Base-by-base conservation (phyloP, 2,329 filamentous ascomycete species). In the Sporothrix protearum region DNA sequence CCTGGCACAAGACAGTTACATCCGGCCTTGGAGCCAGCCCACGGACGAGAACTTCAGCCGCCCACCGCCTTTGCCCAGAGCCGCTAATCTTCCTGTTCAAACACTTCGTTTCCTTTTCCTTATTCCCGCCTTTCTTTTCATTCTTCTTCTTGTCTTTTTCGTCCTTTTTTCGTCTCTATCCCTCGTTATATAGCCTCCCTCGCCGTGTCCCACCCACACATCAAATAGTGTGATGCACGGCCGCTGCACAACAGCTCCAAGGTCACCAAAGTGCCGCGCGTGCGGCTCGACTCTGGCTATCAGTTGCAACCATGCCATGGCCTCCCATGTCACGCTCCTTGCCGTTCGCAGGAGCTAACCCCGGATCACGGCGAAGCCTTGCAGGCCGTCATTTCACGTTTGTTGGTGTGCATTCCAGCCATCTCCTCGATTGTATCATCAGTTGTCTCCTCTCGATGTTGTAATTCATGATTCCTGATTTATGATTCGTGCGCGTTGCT, bases 21-120 rank as follows among this genome's bases (percentile, higher is more conserved):
- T 42, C 59, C 59, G 59, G 59, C 59, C 16, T 63, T 36, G 59
- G 59, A 63, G 59, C 59, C 36, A 36, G 59, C 19, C 10, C 33
- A 25, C 19, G 36, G 36, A 25, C 28, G n/a, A 19, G 57, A 10
- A 28, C 28, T 45, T 64, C n/a, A 16, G 59, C 36, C 59, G 36
- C 36, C 57, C 53, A 57, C 53, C 53, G 53, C 53, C 53, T 57
- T 57, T 33, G 53, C n/a, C 14, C 16, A 14, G 19, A 19, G 12
- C 14, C 42, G 39, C 39, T 28, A 33, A 30, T 16, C 14, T 57
- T 16, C n/a, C n/a, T n/a, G n/a, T n/a, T n/a, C n/a, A n/a, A n/a
- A n/a, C n/a, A n/a, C n/a, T n/a, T n/a, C n/a, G n/a, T n/a, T 28
- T 57, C 3, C 28, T 8, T 3, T 57, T 33, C 53, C 10, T 57